Conservation (phyloP, 371 early-diverging fungal genomes). For the Mucor irregularis region DNA sequence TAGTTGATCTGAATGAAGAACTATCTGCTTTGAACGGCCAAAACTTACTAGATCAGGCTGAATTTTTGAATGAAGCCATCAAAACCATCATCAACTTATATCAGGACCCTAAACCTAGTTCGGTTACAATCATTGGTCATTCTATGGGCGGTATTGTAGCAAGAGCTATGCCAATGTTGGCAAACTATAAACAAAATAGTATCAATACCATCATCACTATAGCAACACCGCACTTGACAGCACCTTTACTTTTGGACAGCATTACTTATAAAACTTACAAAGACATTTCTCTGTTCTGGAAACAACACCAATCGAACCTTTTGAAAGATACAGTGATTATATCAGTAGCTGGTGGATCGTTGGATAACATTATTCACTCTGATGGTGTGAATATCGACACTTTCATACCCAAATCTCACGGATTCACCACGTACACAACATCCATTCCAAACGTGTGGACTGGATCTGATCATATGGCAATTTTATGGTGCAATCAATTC, state of each 20-base stretch:
- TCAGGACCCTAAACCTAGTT: slow-evolving; percentile 27
- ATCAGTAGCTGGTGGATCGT: slow-evolving; percentile 88
- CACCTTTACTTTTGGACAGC: slow-evolving; percentile 77
- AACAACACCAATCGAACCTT: slow-evolving; percentile 28
- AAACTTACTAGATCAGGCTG: slow-evolving; percentile 67
- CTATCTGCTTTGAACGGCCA: slow-evolving; percentile 64
- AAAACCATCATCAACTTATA: slow-evolving; percentile 67
- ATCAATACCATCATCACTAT: slow-evolving; percentile 84
- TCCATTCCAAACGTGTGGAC: slow-evolving; percentile 87
- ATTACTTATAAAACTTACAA: slow-evolving; percentile 65
- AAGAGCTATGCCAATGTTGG: slow-evolving; percentile 67
- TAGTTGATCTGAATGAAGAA: slow-evolving; percentile 90
- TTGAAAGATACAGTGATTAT: slow-evolving; percentile 63
- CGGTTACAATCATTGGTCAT: slow-evolving; percentile 87
- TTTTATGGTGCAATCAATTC: slow-evolving; percentile 95
- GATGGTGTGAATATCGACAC: slow-evolving; percentile 64
- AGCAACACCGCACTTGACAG: slow-evolving; percentile 85
- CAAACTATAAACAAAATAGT: slow-evolving; percentile 63
- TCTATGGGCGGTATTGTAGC: slow-evolving; percentile 98
- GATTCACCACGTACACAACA: slow-evolving; percentile 75
- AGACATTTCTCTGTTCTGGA: slow-evolving; percentile 67
- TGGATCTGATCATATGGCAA: slow-evolving; percentile 84
- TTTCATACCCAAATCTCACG: slow-evolving; percentile 60
- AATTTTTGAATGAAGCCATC: slow-evolving; percentile 78
- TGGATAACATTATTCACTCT: slow-evolving; percentile 81